phyloP scores from a whole-genome alignment of 352 stramenopile species.

The Phytophthora lateralis region DNA sequence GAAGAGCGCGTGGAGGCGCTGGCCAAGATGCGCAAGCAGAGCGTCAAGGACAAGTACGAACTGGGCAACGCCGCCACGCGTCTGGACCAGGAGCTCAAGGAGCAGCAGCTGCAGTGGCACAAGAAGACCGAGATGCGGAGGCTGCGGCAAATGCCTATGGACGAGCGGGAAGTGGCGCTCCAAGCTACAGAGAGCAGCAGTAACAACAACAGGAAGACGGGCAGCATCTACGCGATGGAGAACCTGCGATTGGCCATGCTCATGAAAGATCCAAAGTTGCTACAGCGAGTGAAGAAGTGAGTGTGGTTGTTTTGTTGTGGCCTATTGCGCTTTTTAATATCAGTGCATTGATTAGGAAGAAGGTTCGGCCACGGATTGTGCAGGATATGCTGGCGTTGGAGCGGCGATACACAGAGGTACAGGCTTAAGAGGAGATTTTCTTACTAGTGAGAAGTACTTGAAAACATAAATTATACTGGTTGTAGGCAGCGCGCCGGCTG shows the following conservation, averaged over 20 bases:
- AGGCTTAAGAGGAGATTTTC: background rate
- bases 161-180: conserved; percentile 16
- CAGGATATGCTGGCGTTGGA: conserved; percentile 79
- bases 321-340: background rate
- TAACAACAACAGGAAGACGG: conserved; percentile 38
- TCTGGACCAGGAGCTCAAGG: conserved; percentile 57
- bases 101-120: conserved; percentile 48
- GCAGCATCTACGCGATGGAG: conserved; percentile 63
- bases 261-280: conserved; percentile 48
- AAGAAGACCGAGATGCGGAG: conserved; percentile 28
- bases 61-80: conserved; percentile 42
- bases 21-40: conserved; percentile 25
- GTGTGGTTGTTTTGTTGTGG: background rate
- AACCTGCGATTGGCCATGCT: conserved; percentile 61
- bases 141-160: conserved; percentile 9
- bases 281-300: conserved; percentile 49
- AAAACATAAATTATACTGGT: background rate
- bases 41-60: conserved; percentile 57
- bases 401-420: conserved; percentile 50
- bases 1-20: conserved; percentile 34
- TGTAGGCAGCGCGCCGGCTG: conserved; percentile 45
- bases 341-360: conserved; percentile 38
- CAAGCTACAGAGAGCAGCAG: conserved; percentile 13
- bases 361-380: conserved; percentile 58
- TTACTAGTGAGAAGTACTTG: background rate